phyloP scores from a whole-genome alignment of 169 alveolate genomes.

The Plasmodium coatneyi region DNA sequence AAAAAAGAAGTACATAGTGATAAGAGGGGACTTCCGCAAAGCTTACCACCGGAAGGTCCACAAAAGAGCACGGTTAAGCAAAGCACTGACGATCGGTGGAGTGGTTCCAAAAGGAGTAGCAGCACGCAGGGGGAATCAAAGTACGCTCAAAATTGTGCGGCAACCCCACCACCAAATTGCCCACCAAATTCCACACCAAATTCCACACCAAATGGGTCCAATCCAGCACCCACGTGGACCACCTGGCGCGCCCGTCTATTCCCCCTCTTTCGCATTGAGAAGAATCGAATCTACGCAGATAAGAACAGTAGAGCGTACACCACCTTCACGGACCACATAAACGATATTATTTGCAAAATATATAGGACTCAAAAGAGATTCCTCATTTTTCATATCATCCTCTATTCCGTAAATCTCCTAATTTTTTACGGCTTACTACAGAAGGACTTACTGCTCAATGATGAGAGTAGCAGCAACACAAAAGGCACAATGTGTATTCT shows the following conservation, averaged over 20 bases:
- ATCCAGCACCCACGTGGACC: neutral
- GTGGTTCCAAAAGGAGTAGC: neutral
- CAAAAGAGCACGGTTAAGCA: neutral
- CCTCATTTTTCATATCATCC: slow-evolving; percentile 22
- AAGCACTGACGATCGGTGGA: neutral
- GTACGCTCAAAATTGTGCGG: neutral
- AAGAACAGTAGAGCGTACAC: slow-evolving; percentile 1
- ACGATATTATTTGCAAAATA: slow-evolving; percentile 13
- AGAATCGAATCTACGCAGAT: slow-evolving; percentile 13
- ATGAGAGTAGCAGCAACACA: neutral
- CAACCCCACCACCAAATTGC: neutral
- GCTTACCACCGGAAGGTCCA: neutral
- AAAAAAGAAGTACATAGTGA: neutral
- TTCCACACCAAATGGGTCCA: neutral
- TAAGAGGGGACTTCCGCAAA: neutral
- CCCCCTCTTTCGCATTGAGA: slow-evolving; percentile 3
- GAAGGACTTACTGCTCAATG: neutral
- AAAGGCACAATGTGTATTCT: slow-evolving; percentile 23
- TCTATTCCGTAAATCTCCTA: slow-evolving; percentile 25
- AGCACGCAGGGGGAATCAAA: neutral
- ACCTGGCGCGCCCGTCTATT: neutral
- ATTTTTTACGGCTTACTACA: slow-evolving; percentile 23
- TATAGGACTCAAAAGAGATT: slow-evolving; percentile 3
- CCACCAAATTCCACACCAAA: neutral
- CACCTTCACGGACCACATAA: slow-evolving; percentile 20